phyloP scores from a whole-genome alignment of 257 asterid species.

The Nyctanthes arbortristis region DNA sequence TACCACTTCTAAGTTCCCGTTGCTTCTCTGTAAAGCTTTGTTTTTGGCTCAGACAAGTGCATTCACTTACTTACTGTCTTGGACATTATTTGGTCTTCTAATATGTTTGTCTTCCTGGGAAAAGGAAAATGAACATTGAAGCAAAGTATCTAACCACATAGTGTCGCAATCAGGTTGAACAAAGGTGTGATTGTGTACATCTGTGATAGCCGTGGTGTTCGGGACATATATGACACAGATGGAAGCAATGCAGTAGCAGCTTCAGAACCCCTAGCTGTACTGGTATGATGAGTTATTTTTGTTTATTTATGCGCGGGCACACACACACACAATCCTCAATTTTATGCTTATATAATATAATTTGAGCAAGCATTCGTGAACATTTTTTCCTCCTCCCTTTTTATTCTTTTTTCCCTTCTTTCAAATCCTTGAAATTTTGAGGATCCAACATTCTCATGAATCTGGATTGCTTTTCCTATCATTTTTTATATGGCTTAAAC shows the following conservation, averaged over 20 bases:
- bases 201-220: constrained; percentile 93
- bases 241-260: constrained; percentile 82
- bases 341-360: background rate
- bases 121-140: background rate
- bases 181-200: constrained; percentile 96
- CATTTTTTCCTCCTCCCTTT: background rate
- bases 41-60: background rate
- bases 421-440: background rate
- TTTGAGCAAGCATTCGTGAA: background rate
- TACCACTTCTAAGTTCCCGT: background rate
- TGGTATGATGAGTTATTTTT: constrained; percentile 53
- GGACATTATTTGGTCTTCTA: background rate
- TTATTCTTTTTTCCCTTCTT: background rate
- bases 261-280: constrained; percentile 86
- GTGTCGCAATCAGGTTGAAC: constrained; percentile 67
- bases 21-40: background rate
- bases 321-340: background rate
- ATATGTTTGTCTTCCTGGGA: background rate
- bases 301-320: too few species aligned
- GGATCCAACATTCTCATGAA: background rate
- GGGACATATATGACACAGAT: constrained; percentile 95
- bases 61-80: background rate
- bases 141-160: constrained; percentile 13
- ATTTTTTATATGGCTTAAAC: background rate
- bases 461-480: background rate